A percentile compares a stretch with the other conserved stretches of the same genome.
These are phyloP conservation scores for Pichia terricola DNA, from an alignment of 1,139 yeast genomes.

Conservation along the genomic window DNA sequence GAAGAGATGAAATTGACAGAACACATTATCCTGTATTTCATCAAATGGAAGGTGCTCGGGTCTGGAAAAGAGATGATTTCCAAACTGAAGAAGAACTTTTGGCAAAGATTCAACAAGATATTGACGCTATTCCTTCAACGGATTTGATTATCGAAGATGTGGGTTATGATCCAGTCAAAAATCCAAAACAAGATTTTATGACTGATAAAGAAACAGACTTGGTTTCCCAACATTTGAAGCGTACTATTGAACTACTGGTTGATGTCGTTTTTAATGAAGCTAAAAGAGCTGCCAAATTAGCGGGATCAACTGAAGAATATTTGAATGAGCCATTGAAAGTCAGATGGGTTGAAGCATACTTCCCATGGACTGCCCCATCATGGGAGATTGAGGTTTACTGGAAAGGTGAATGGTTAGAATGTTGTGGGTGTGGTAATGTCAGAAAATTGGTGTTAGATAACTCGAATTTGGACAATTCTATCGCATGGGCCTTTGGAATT, in stretches of 20 bases:
- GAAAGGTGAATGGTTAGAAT: slow-evolving; percentile 97
- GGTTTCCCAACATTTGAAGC: slow-evolving; percentile 69
- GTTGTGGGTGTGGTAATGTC: slow-evolving; percentile 94
- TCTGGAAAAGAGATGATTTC: slow-evolving; percentile 52
- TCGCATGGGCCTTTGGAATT: slow-evolving; percentile 97
- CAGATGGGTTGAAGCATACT: slow-evolving; percentile 92
- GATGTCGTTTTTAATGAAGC: slow-evolving; percentile 78
- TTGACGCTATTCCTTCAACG: slow-evolving; percentile 57
- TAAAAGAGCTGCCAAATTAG: slow-evolving; percentile 51
- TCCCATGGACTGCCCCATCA: slow-evolving; percentile 98
- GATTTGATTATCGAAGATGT: slow-evolving; percentile 74
- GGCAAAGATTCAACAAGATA: slow-evolving; percentile 43
- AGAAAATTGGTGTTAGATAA: slow-evolving; percentile 66
- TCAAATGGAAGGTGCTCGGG: slow-evolving; percentile 93
- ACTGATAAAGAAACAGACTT: slow-evolving; percentile 57
- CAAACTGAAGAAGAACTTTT: slow-evolving; percentile 28
- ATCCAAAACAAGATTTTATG: slow-evolving; percentile 80
- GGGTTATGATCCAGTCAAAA: slow-evolving; percentile 40
- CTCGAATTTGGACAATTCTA: slow-evolving; percentile 53
- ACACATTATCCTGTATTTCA: slow-evolving; percentile 97
- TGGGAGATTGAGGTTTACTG: slow-evolving; percentile 99
- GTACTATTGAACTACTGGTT: slow-evolving; percentile 75
- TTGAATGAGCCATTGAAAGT: slow-evolving; percentile 71
- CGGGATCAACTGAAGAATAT: slow-evolving; percentile 56
- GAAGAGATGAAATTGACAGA: slow-evolving; percentile 90